Percentiles rank a stretch among this genome's conserved stretches.
Evolutionary conservation across 2,329 filamentous ascomycete species (phyloP).

Genomic region (Didymella lethalis): DNA sequence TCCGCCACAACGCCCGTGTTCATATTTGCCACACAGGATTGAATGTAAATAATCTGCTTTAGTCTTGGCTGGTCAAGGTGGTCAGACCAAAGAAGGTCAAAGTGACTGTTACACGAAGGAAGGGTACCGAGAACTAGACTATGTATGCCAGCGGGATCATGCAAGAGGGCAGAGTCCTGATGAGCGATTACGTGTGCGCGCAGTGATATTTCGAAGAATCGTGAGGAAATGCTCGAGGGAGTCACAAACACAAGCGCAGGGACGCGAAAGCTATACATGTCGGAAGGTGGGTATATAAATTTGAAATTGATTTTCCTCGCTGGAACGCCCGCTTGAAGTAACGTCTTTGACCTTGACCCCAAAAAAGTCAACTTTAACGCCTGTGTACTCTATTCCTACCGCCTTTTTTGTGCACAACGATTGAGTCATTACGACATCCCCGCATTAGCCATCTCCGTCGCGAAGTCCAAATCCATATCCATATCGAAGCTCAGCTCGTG

Average conservation of each 20-base stretch:
- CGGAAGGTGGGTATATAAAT: not conserved
- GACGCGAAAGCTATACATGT: not conserved
- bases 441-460: conserved; percentile 18
- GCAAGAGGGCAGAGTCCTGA: not conserved
- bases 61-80: too few species aligned
- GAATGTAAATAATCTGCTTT: not conserved
- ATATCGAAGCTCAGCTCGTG: conserved; percentile 42
- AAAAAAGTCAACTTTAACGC: not conserved
- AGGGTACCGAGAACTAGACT: not conserved
- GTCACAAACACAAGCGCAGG: not conserved
- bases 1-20: conserved; percentile 41
- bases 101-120: not conserved
- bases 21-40: conserved; percentile 5
- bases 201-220: not conserved
- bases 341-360: not conserved
- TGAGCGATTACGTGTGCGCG: not conserved
- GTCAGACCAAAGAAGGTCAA: not conserved
- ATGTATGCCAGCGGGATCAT: conserved; percentile 5
- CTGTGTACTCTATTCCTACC: not conserved
- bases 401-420: not conserved
- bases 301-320: not conserved
- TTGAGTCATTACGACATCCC: conserved; percentile 2
- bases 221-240: too few species aligned
- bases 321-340: not conserved
- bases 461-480: conserved; percentile 40